Conservation (phyloP, 371 early-diverging fungal species). For the Mortierella sp. region DNA sequence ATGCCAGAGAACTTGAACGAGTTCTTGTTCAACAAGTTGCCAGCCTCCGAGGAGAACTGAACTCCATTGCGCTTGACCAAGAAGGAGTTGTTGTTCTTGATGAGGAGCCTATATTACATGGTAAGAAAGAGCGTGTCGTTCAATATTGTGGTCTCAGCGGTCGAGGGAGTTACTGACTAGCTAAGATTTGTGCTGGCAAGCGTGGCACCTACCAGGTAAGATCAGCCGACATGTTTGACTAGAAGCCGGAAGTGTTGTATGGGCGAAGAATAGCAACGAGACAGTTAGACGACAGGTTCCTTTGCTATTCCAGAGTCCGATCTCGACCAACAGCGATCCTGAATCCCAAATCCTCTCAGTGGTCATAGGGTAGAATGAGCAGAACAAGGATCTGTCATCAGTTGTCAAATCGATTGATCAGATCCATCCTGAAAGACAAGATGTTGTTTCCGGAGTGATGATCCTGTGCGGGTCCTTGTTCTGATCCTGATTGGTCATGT, state of each 20-base stretch:
- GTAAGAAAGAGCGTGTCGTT: background rate
- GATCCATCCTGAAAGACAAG: too few species aligned
- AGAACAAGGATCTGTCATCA: too few species aligned
- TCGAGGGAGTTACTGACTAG: too few species aligned
- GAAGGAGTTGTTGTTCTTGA: slow-evolving; percentile 88
- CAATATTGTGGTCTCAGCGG: background rate
- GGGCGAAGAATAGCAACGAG: too few species aligned
- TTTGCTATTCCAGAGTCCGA: too few species aligned
- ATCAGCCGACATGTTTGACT: slow-evolving; percentile 50
- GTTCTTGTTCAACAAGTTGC: slow-evolving; percentile 88
- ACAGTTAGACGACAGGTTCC: slow-evolving; percentile 43
- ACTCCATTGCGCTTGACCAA: slow-evolving; percentile 89
- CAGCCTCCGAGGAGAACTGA: slow-evolving; percentile 83
- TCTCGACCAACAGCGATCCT: too few species aligned
- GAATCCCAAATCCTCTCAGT: too few species aligned
- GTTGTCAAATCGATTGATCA: too few species aligned
- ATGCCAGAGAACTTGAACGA: slow-evolving; percentile 89
- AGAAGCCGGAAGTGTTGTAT: slow-evolving; percentile 3
- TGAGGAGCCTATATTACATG: slow-evolving; percentile 71
- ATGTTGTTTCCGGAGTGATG: background rate
- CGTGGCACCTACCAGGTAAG: slow-evolving; percentile 43
- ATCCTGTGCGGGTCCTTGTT: too few species aligned
- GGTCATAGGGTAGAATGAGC: too few species aligned
- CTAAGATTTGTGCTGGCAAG: too few species aligned
- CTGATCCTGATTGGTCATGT: too few species aligned